These are phyloP conservation scores for Scheffersomyces titani DNA, from an alignment of 1,139 yeast species.

Conservation along the genomic window DNA sequence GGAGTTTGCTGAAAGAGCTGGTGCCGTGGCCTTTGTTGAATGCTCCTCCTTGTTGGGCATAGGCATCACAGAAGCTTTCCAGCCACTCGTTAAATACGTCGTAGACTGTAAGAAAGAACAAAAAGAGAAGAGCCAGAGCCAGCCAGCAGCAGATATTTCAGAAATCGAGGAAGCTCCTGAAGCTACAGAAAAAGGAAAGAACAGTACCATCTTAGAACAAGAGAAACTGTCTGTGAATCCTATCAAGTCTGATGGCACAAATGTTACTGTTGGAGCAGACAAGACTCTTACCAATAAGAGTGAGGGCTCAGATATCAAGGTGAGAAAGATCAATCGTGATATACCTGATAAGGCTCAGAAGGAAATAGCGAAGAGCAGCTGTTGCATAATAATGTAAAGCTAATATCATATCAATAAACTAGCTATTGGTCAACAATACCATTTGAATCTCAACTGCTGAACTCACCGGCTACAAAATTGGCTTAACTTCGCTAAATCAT, in stretches of 20 bases:
- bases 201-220: not conserved
- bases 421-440: too few relatives aligned
- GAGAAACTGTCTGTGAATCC: not conserved
- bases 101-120: not conserved
- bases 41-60: constrained; percentile 25
- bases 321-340: not conserved
- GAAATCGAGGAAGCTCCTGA: not conserved
- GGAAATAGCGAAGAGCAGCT: not conserved
- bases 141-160: not conserved
- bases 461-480: not conserved
- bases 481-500: not conserved
- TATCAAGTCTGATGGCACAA: not conserved
- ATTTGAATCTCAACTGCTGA: not conserved
- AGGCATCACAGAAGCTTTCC: constrained; percentile 29
- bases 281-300: not conserved
- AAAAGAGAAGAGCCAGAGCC: not conserved
- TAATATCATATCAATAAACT: too few relatives aligned
- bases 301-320: not conserved
- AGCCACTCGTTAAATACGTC: constrained; percentile 19
- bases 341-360: not conserved
- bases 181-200: not conserved
- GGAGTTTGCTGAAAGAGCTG: constrained; percentile 25
- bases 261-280: not conserved
- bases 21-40: constrained; percentile 32
- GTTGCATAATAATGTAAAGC: not conserved